Conservation (phyloP, 2,329 filamentous ascomycete species). For the Ophiostoma fasciatum region DNA sequence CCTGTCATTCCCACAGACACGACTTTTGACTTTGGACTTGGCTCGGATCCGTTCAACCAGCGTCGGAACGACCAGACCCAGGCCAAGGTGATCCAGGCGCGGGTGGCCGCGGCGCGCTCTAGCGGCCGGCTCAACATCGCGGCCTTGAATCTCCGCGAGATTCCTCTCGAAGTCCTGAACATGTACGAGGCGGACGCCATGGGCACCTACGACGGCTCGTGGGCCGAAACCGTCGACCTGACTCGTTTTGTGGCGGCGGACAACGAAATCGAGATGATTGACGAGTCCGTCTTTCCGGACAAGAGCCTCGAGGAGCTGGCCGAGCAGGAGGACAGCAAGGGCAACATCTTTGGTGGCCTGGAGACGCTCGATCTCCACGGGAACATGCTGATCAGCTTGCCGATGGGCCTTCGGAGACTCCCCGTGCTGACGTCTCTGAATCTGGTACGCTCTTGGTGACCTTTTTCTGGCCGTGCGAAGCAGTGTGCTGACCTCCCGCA, state of each 20-base stretch:
- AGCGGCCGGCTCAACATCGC: conserved; percentile 81
- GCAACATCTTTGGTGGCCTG: conserved; percentile 66
- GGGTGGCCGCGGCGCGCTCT: conserved; percentile 56
- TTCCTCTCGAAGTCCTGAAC: conserved; percentile 68
- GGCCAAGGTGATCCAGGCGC: conserved; percentile 55
- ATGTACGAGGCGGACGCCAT: conserved; percentile 77
- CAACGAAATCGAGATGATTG: conserved; percentile 66
- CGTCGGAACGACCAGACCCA: conserved; percentile 39
- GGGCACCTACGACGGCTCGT: conserved; percentile 49
- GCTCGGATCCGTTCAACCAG: conserved; percentile 58
- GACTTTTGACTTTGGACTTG: conserved; percentile 43
- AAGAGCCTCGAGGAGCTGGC: conserved; percentile 38
- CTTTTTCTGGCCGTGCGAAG: too few relatives aligned
- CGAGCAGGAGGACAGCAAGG: conserved; percentile 50
- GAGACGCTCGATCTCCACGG: conserved; percentile 77
- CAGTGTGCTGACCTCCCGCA: too few relatives aligned
- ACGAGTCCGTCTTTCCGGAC: conserved; percentile 69
- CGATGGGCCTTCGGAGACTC: conserved; percentile 60
- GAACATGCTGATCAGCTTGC: conserved; percentile 59
- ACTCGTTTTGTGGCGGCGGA: conserved; percentile 75
- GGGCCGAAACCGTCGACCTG: conserved; percentile 86
- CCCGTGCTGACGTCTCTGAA: conserved; percentile 68
- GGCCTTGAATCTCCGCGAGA: conserved; percentile 61
- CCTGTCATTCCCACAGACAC: conserved; percentile 32
- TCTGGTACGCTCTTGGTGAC: conserved; percentile 56